Evolutionary conservation across 176 grass and related monocot genomes (phyloP).

Genomic region (Guadua angustifolia): DNA sequence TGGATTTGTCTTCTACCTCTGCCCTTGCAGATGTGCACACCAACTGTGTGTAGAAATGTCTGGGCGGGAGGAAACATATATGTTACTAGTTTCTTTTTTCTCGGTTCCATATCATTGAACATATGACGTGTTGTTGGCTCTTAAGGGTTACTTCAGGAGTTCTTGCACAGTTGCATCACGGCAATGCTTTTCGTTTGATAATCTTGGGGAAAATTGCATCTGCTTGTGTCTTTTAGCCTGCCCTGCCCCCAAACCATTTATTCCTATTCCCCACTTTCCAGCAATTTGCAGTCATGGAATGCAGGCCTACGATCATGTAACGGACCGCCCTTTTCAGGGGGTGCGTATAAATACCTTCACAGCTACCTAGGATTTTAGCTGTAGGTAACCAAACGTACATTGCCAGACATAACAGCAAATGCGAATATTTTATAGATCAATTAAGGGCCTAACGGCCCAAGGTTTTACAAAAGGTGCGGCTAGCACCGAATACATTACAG

Average conservation of each 20-base stretch:
- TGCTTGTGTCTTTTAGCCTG: not conserved
- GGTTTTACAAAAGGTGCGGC: no score
- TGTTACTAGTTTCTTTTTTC: not conserved
- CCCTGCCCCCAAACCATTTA: not conserved
- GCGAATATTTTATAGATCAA: no score
- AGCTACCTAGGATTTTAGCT: no score
- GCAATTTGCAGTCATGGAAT: no score
- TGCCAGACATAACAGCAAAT: no score
- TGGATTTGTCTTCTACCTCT: not conserved
- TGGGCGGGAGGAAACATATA: not conserved
- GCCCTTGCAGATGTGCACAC: not conserved
- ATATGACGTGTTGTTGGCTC: not conserved
- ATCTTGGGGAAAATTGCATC: not conserved
- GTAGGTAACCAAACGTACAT: no score
- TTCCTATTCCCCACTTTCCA: no score
- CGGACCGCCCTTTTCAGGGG: no score
- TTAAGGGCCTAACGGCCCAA: no score
- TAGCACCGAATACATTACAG: no score
- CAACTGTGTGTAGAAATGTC: conserved; percentile 8
- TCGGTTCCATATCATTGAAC: not conserved
- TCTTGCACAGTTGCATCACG: not conserved
- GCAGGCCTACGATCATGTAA: no score
- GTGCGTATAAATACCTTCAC: no score
- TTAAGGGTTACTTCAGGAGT: not conserved
- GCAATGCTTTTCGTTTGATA: not conserved